These are phyloP conservation scores for Brasenia schreberi DNA, from an alignment of 164 flowering plant species.

Conservation along the genomic window DNA sequence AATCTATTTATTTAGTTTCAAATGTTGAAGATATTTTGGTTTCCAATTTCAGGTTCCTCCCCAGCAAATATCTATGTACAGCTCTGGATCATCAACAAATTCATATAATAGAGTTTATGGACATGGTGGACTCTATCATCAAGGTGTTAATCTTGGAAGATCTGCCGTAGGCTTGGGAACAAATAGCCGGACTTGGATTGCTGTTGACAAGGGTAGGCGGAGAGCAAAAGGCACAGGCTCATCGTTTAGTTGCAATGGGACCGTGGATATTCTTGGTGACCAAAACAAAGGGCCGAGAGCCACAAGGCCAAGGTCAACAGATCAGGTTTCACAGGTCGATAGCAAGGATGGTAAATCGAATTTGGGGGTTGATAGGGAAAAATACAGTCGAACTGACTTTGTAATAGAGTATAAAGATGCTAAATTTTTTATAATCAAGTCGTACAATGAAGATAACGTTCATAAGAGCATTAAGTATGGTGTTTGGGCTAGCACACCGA, in stretches of 20 bases:
- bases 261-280: conserved; percentile 53
- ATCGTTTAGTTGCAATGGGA: conserved; percentile 37
- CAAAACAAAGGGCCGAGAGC: conserved; percentile 93
- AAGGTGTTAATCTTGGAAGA: conserved; percentile 29
- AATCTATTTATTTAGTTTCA: neutral
- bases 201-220: conserved; percentile 45
- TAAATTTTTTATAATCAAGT: conserved; percentile 79
- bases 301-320: conserved; percentile 57
- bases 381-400: conserved; percentile 53
- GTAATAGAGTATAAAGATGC: conserved; percentile 57
- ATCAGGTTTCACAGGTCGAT: conserved; percentile 26
- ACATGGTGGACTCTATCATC: conserved; percentile 30
- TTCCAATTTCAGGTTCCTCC: conserved; percentile 38
- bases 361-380: conserved; percentile 18
- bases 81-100: conserved; percentile 45
- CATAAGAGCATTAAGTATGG: conserved; percentile 91
- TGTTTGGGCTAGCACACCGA: conserved; percentile 93
- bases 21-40: neutral
- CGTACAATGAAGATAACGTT: conserved; percentile 91
- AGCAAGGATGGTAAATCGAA: conserved; percentile 21
- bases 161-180: conserved; percentile 35
- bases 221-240: conserved; percentile 38
- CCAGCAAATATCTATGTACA: conserved; percentile 32
- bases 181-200: conserved; percentile 30
- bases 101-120: conserved; percentile 37